Conservation (phyloP, 2,329 filamentous ascomycete genomes). For the Ophiostoma perfectum region DNA sequence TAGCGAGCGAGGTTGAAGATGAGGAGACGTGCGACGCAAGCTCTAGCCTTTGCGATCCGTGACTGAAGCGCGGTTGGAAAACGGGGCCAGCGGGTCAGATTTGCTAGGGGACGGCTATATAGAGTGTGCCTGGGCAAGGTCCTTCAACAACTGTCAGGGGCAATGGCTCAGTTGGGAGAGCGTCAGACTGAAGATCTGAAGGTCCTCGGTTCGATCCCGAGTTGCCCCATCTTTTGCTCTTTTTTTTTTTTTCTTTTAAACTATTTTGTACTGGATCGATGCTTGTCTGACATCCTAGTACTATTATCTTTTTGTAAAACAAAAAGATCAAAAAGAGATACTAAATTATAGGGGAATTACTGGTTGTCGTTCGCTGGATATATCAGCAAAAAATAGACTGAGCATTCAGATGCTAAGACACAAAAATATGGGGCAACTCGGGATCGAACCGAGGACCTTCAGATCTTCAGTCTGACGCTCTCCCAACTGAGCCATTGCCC, state of each 20-base stretch:
- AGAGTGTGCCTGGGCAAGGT: too few relatives aligned
- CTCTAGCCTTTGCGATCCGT: neutral
- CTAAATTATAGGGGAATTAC: neutral
- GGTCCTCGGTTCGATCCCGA: slow-evolving; percentile 21
- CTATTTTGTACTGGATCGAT: neutral
- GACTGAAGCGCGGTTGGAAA: neutral
- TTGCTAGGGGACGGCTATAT: neutral
- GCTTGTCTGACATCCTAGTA: neutral
- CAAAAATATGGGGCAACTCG: slow-evolving; percentile 15
- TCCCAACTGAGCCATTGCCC: slow-evolving; percentile 21
- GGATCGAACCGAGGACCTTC: slow-evolving; percentile 21
- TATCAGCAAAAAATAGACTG: neutral
- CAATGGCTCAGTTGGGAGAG: slow-evolving; percentile 21
- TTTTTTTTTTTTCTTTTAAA: neutral
- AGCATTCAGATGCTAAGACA: too few relatives aligned
- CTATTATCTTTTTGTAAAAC: neutral
- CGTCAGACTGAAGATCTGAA: slow-evolving; percentile 19
- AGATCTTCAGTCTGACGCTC: slow-evolving; percentile 19
- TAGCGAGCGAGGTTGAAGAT: neutral
- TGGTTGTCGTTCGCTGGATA: neutral
- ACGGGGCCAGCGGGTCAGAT: neutral
- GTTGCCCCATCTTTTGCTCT: slow-evolving; percentile 15
- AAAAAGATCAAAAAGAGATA: neutral
- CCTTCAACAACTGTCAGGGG: neutral
- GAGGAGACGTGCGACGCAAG: neutral